These are phyloP conservation scores for Ophiostoma populinum DNA, from an alignment of 2,329 filamentous ascomycete genomes.

Conservation along the genomic window DNA sequence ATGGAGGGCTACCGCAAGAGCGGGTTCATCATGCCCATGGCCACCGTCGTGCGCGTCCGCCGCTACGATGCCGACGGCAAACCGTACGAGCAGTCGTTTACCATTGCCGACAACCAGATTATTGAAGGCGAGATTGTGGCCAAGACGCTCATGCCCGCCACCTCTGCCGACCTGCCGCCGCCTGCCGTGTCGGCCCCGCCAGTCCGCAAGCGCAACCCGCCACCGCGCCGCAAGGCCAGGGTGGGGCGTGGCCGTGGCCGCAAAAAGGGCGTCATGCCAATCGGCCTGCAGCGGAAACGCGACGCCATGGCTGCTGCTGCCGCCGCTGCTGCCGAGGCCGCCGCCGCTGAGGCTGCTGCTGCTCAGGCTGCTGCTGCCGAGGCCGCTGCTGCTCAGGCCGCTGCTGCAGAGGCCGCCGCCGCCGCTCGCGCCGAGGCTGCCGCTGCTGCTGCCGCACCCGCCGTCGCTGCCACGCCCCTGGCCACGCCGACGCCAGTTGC, in stretches of 20 bases:
- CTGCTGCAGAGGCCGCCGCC: background rate
- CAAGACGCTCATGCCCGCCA: slow-evolving; percentile 33
- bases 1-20: background rate
- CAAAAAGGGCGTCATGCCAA: slow-evolving; percentile 53
- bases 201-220: slow-evolving; percentile 47
- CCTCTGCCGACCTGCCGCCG: slow-evolving; percentile 32
- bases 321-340: slow-evolving; percentile 16
- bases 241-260: slow-evolving; percentile 55
- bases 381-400: background rate
- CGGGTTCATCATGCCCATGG: slow-evolving; percentile 27
- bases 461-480: background rate
- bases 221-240: slow-evolving; percentile 67
- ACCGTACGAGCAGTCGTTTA: slow-evolving; percentile 67
- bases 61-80: slow-evolving; percentile 65
- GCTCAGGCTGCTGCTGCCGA: background rate
- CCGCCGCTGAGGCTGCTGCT: background rate
- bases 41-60: slow-evolving; percentile 67
- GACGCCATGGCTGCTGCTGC: slow-evolving; percentile 7
- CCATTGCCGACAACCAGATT: slow-evolving; percentile 64
- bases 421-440: background rate
- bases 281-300: slow-evolving; percentile 9
- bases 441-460: background rate
- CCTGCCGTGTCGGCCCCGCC: slow-evolving; percentile 20
- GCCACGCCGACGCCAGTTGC: background rate
- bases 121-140: slow-evolving; percentile 68